Percentiles rank a stretch among this genome's conserved stretches.
These are phyloP conservation scores for Silybum marianum DNA, from an alignment of 129 eudicot species.

Conservation along the genomic window DNA sequence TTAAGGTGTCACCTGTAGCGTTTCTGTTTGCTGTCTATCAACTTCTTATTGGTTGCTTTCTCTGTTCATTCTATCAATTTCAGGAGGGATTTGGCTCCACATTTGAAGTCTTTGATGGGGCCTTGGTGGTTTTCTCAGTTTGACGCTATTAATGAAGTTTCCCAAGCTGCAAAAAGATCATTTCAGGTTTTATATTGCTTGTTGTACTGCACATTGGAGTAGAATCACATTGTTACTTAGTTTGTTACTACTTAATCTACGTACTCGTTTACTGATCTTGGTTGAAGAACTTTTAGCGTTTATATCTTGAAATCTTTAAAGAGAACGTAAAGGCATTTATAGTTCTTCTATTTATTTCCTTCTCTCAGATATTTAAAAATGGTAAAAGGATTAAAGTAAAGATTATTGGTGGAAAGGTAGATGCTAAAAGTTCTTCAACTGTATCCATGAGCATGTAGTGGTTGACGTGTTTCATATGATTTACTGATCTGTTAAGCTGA, in stretches of 20 bases:
- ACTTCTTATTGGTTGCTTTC: conserved; percentile 11
- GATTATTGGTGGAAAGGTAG: not conserved
- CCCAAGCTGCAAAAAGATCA: conserved; percentile 93
- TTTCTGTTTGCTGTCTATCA: conserved; percentile 6
- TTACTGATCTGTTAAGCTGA: not conserved
- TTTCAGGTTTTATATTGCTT: conserved; percentile 62
- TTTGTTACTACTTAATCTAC: not conserved
- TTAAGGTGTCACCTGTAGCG: conserved; percentile 4
- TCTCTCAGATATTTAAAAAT: not conserved
- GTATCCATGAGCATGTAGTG: not conserved
- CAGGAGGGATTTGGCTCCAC: conserved; percentile 95
- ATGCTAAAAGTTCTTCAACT: conserved; percentile 8
- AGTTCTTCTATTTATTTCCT: conserved; percentile 2
- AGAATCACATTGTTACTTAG: not conserved
- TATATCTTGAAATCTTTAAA: conserved; percentile 2
- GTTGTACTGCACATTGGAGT: conserved; percentile 13
- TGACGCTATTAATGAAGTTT: conserved; percentile 84
- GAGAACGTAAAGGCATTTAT: not conserved
- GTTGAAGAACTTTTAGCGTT: conserved; percentile 1
- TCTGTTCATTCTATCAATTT: conserved; percentile 11
- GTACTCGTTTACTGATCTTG: conserved; percentile 5
- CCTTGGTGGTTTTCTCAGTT: conserved; percentile 99
- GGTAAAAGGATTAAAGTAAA: not conserved
- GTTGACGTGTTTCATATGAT: conserved; percentile 6
- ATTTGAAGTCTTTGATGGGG: conserved; percentile 89